These are phyloP conservation scores for Raddia guianensis DNA, from an alignment of 176 grass and related monocot genomes.

Conservation along the genomic window DNA sequence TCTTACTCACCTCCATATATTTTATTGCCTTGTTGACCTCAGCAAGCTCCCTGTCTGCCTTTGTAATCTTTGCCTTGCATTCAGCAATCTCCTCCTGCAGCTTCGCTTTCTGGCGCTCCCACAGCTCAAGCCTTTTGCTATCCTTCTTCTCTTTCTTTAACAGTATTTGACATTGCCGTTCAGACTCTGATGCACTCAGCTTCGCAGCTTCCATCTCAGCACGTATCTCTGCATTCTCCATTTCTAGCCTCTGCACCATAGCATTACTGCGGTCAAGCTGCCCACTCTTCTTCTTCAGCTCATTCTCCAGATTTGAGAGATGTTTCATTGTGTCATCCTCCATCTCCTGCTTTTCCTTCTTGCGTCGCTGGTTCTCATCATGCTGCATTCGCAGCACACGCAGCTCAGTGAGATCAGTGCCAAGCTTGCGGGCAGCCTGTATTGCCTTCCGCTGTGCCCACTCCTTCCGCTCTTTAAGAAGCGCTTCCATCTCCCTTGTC, in stretches of 20 bases:
- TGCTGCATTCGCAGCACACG: slow-evolving; percentile 76
- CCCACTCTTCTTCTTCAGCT: slow-evolving; percentile 84
- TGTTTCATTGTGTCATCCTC: slow-evolving; percentile 78
- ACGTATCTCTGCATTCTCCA: slow-evolving; percentile 94
- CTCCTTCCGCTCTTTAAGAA: slow-evolving; percentile 87
- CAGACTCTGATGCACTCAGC: slow-evolving; percentile 86
- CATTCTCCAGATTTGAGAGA: slow-evolving; percentile 74
- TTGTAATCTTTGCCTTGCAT: slow-evolving; percentile 53
- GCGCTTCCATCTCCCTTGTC: slow-evolving; percentile 73
- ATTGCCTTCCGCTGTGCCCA: slow-evolving; percentile 91
- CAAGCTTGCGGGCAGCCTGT: slow-evolving; percentile 90
- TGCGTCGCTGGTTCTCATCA: slow-evolving; percentile 73
- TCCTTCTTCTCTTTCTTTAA: slow-evolving; percentile 81
- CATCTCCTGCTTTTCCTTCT: slow-evolving; percentile 69
- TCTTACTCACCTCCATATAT: slow-evolving; percentile 67
- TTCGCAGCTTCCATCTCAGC: slow-evolving; percentile 96
- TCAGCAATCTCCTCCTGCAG: slow-evolving; percentile 60
- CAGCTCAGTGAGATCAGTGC: slow-evolving; percentile 80
- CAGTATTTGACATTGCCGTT: slow-evolving; percentile 57
- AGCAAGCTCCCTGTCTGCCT: slow-evolving; percentile 56
- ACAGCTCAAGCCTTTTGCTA: slow-evolving; percentile 64
- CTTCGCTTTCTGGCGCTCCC: slow-evolving; percentile 77
- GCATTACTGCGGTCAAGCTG: slow-evolving; percentile 85
- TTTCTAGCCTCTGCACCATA: slow-evolving; percentile 71
- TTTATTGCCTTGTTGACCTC: slow-evolving; percentile 57